Base-by-base conservation (phyloP, 306 rosid species). In the Prunus persica region DNA sequence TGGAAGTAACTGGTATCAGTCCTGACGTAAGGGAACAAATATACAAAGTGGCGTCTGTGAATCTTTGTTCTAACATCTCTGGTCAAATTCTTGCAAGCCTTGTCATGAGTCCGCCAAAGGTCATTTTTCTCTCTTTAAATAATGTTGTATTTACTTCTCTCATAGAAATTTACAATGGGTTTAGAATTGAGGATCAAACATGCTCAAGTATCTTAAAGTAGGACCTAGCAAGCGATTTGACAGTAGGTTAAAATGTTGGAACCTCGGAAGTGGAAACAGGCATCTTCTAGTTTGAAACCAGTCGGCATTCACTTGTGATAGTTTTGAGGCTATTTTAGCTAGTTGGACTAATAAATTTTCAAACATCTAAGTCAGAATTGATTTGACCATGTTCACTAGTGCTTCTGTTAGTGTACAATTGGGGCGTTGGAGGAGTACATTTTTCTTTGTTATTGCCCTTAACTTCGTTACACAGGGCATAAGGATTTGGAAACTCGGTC, bases 91-190 rank as follows among this genome's bases (percentile, higher is more conserved):
- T 93, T 57, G 87, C 97, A 52, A 91, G 98, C 88, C 90, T 93
- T 73, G 87, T 93, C 69, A 93, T 90, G 98, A 87, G 91, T 72
- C 98, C 98, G 11, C 98, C 96, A 58, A 90, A 91, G 98, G 98
- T 93, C 70, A 10, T 58, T 77, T 73, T 49, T 66, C 41, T 86
- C 57, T 72, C 79, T 24, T 52, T 18, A 3, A 12, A 43, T 56
- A 24, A 27, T 54, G 20, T 27, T 49, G n/a, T 20, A 69, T 18
- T 50, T 1, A 8, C 46, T 28, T 16, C 25, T 67, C 2, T 22
- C 12, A 1, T 27, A 47, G 19, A 51, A 25, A 22, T 47, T 25
- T 20, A 68, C 25, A 6, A 6, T 15, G 58, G 22, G 25, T 47
- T 46, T 46, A 25, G 72, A 57, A 47, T 68, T 64, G 47, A 64